Conservation (phyloP, 2,329 filamentous ascomycete species). For the Elsinoe necatrix region DNA sequence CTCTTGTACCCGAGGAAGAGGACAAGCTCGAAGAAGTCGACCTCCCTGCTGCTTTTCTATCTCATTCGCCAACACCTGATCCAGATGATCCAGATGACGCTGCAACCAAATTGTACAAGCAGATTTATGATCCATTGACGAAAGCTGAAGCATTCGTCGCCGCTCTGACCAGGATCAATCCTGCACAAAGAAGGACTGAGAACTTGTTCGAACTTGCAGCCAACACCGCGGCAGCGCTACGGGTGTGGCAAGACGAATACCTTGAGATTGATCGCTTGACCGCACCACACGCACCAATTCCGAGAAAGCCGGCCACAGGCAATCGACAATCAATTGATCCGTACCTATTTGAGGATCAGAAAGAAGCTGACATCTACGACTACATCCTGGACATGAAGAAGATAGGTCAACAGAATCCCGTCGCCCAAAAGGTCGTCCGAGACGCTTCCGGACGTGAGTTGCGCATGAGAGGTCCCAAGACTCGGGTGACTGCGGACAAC, state of each 20-base stretch:
- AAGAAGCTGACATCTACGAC: slow-evolving; percentile 53
- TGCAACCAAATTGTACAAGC: slow-evolving; percentile 36
- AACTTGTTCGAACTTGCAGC: slow-evolving; percentile 48
- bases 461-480: slow-evolving; percentile 36
- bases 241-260: slow-evolving; percentile 52
- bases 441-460: slow-evolving; percentile 41
- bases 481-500: slow-evolving; percentile 24
- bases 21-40: slow-evolving; percentile 27
- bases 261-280: slow-evolving; percentile 47
- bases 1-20: slow-evolving; percentile 26
- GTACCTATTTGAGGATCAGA: slow-evolving; percentile 50
- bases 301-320: slow-evolving; percentile 44
- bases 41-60: slow-evolving; percentile 19
- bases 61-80: slow-evolving; percentile 17
- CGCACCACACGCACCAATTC: slow-evolving; percentile 42
- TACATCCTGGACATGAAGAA: slow-evolving; percentile 50
- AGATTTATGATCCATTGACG: slow-evolving; percentile 35
- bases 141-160: slow-evolving; percentile 36
- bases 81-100: slow-evolving; percentile 25
- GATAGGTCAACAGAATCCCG: slow-evolving; percentile 48
- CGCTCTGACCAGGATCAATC: slow-evolving; percentile 36
- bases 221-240: slow-evolving; percentile 46
- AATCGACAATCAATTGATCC: slow-evolving; percentile 39
- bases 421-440: slow-evolving; percentile 42
- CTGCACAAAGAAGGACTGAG: slow-evolving; percentile 39